Conservation (phyloP, 2,329 filamentous ascomycete species). For the Cordyceps javanica region DNA sequence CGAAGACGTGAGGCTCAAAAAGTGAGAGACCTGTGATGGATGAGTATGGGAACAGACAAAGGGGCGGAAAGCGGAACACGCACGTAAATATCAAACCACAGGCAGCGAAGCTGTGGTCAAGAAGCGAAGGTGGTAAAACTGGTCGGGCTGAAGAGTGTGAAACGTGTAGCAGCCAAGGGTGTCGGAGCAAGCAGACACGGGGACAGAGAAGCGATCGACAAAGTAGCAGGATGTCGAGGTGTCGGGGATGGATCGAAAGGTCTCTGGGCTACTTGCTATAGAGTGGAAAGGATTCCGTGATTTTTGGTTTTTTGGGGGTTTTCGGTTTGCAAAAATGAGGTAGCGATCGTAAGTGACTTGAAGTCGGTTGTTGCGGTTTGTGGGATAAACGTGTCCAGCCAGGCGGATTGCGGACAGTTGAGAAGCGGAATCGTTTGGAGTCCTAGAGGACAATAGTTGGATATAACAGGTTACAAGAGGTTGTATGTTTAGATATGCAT, state of each 20-base stretch:
- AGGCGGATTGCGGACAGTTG: slow-evolving; percentile 4
- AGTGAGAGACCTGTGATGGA: slow-evolving; percentile 22
- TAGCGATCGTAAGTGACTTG: slow-evolving; percentile 31
- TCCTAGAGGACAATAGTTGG: neutral
- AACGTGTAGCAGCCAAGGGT: neutral
- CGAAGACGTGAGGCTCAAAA: slow-evolving; percentile 18
- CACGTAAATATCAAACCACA: slow-evolving; percentile 25
- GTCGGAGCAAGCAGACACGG: slow-evolving; percentile 1
- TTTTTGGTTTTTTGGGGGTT: no score
- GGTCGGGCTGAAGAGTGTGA: neutral
- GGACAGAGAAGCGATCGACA: neutral
- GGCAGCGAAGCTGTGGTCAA: slow-evolving; percentile 22
- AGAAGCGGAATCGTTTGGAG: neutral
- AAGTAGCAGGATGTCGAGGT: neutral
- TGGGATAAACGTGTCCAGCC: neutral
- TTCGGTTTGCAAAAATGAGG: slow-evolving; percentile 18
- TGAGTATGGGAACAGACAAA: neutral
- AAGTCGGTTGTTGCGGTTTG: slow-evolving; percentile 11
- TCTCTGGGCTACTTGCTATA: slow-evolving; percentile 4
- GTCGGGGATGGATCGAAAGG: neutral
- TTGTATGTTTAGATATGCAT: slow-evolving; percentile 7
- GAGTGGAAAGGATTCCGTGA: neutral
- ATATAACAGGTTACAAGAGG: neutral
- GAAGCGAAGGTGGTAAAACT: slow-evolving; percentile 33
- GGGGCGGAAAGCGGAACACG: slow-evolving; percentile 12